These are phyloP conservation scores for Eimeria necatrix DNA, from an alignment of 169 alveolate genomes.

Conservation along the genomic window DNA sequence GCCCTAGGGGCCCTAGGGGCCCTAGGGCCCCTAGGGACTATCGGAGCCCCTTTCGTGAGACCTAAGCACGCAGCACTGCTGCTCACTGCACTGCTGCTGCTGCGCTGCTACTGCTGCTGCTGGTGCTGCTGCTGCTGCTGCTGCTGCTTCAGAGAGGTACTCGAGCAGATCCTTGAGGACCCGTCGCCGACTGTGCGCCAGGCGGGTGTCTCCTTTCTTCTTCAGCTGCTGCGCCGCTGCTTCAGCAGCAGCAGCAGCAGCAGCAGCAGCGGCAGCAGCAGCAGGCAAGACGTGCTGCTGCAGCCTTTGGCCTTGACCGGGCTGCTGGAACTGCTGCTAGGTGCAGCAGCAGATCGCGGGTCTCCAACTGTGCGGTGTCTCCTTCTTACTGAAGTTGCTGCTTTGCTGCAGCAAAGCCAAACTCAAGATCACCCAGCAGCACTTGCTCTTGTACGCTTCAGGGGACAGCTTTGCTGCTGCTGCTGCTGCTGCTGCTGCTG, in stretches of 20 bases:
- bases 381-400: slow-evolving; percentile 5
- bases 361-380: slow-evolving; percentile 46
- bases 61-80: too few relatives aligned
- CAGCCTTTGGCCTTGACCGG: slow-evolving; percentile 1
- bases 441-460: background rate
- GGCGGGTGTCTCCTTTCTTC: slow-evolving; percentile 28
- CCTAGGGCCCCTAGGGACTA: too few relatives aligned
- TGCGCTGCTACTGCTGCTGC: slow-evolving; percentile 33
- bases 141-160: slow-evolving; percentile 24
- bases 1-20: too few relatives aligned
- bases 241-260: background rate
- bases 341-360: slow-evolving; percentile 36
- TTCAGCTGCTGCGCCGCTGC: slow-evolving; percentile 58
- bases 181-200: slow-evolving; percentile 65
- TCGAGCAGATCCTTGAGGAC: slow-evolving; percentile 63
- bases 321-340: slow-evolving; percentile 1
- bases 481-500: slow-evolving; percentile 27
- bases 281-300: slow-evolving; percentile 2
- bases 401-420: slow-evolving; percentile 28
- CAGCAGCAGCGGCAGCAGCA: background rate
- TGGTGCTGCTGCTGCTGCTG: slow-evolving; percentile 34
- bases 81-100: too few relatives aligned
- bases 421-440: background rate
- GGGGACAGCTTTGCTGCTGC: background rate
- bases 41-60: too few relatives aligned